Evolutionary conservation across 2,329 filamentous ascomycete species (phyloP).

Genomic region (Didymella pinodella): DNA sequence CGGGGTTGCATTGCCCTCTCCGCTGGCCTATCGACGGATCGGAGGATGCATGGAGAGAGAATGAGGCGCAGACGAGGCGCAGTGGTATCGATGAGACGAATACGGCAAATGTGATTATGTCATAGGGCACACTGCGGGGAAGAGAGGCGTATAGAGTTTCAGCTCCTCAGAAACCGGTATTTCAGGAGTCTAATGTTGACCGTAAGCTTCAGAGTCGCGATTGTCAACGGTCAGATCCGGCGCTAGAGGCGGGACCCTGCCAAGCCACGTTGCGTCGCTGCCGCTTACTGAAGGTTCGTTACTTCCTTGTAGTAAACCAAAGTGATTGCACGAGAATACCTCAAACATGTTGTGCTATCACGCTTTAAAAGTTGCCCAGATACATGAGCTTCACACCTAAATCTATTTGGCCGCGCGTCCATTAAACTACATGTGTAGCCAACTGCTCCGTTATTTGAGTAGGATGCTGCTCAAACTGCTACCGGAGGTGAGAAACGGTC

Average conservation of each 20-base stretch:
- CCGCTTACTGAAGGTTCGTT: neutral
- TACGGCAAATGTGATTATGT: conserved; percentile 17
- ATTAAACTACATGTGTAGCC: no score
- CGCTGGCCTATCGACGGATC: conserved; percentile 32
- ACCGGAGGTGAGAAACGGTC: no score
- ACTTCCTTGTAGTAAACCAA: neutral
- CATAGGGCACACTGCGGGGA: conserved; percentile 2
- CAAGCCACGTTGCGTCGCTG: conserved; percentile 10
- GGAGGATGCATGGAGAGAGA: conserved; percentile 29
- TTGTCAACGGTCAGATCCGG: conserved; percentile 6
- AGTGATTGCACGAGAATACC: no score
- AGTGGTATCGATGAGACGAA: conserved; percentile 14
- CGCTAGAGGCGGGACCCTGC: conserved; percentile 12
- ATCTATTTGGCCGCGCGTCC: no score
- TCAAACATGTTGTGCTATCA: no score
- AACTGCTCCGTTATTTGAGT: no score
- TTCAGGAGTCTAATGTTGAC: neutral
- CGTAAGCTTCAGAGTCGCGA: conserved; percentile 1
- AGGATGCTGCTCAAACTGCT: no score
- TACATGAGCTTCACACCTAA: neutral
- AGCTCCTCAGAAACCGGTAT: neutral
- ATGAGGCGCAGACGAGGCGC: conserved; percentile 30
- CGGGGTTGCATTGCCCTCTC: conserved; percentile 53
- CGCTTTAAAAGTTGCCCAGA: no score
- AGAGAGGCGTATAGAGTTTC: neutral